Conservation (phyloP, 495 filamentous ascomycete genomes). For the Tetracladium setigerum region DNA sequence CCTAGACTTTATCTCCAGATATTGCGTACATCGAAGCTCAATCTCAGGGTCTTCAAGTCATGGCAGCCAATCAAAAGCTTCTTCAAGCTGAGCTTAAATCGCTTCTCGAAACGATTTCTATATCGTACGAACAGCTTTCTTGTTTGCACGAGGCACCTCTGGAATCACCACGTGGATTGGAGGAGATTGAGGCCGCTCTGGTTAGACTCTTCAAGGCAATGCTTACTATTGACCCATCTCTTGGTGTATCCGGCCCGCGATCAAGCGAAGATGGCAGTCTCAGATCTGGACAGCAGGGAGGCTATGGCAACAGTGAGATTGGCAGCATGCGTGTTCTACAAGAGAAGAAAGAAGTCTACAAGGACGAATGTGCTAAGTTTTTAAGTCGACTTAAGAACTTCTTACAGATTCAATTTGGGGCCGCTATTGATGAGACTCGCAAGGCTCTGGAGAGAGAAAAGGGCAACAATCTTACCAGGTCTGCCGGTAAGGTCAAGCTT, state of each 20-base stretch:
- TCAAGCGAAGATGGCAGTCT: conserved; percentile 33
- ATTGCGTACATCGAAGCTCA: conserved; percentile 96
- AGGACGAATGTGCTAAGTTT: conserved; percentile 61
- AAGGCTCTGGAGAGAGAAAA: conserved; percentile 42
- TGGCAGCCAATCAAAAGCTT: conserved; percentile 93
- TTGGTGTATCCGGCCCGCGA: conserved; percentile 18
- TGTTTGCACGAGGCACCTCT: conserved; percentile 68
- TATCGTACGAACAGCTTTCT: conserved; percentile 64
- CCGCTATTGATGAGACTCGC: conserved; percentile 58
- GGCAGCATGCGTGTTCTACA: conserved; percentile 88
- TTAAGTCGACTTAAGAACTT: conserved; percentile 71
- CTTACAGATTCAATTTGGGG: conserved; percentile 72
- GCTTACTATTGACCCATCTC: conserved; percentile 77
- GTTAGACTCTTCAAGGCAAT: conserved; percentile 90
- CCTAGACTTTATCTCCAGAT: conserved; percentile 87
- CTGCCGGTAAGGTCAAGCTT: conserved; percentile 41
- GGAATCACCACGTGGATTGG: conserved; percentile 59
- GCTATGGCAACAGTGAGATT: conserved; percentile 69
- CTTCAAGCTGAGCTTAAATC: conserved; percentile 79
- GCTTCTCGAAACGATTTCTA: conserved; percentile 79
- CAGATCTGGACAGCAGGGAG: conserved; percentile 34
- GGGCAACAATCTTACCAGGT: conserved; percentile 19
- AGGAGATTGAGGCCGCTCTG: conserved; percentile 66
- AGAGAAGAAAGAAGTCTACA: conserved; percentile 86
- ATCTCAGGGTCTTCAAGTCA: conserved; percentile 91